phyloP scores from a whole-genome alignment of 306 rosid species.

The Cotoneaster glaucophyllus region DNA sequence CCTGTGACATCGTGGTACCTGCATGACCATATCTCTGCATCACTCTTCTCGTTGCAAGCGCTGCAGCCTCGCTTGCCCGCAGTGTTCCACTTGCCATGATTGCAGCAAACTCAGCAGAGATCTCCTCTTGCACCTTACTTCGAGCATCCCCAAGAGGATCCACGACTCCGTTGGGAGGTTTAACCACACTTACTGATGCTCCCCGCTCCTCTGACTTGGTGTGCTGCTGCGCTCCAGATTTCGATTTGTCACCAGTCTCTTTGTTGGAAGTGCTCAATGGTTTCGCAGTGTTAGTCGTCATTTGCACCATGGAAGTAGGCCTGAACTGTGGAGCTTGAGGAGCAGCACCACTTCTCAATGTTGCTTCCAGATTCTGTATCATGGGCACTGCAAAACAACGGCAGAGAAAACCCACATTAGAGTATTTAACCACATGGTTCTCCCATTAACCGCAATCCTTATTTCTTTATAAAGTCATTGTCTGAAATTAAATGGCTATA shows the following conservation, averaged over 20 bases:
- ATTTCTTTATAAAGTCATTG: neutral
- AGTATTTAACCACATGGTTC: neutral
- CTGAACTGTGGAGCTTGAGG: conserved; percentile 81
- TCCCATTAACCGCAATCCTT: neutral
- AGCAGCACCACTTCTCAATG: conserved; percentile 67
- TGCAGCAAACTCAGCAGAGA: conserved; percentile 61
- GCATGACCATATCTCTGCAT: conserved; percentile 71
- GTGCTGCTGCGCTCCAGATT: conserved; percentile 18
- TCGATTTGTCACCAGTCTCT: neutral
- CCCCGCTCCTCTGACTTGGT: conserved; percentile 15
- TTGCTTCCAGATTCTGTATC: conserved; percentile 82
- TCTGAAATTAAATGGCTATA: neutral
- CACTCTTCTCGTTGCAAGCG: conserved; percentile 81
- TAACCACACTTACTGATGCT: conserved; percentile 18
- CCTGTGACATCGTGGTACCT: conserved; percentile 38
- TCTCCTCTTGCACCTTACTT: conserved; percentile 86
- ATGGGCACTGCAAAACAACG: conserved; percentile 69
- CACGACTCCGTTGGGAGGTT: conserved; percentile 24
- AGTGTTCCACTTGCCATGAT: conserved; percentile 83
- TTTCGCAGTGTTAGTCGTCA: conserved; percentile 4
- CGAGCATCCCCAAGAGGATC: conserved; percentile 80
- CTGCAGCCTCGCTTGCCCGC: conserved; percentile 96
- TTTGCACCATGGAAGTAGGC: conserved; percentile 24
- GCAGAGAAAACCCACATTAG: neutral
- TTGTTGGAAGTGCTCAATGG: conserved; percentile 12